Evolutionary conservation across 257 asterid species (phyloP).

Genomic region (Nicotiana tabacum): DNA sequence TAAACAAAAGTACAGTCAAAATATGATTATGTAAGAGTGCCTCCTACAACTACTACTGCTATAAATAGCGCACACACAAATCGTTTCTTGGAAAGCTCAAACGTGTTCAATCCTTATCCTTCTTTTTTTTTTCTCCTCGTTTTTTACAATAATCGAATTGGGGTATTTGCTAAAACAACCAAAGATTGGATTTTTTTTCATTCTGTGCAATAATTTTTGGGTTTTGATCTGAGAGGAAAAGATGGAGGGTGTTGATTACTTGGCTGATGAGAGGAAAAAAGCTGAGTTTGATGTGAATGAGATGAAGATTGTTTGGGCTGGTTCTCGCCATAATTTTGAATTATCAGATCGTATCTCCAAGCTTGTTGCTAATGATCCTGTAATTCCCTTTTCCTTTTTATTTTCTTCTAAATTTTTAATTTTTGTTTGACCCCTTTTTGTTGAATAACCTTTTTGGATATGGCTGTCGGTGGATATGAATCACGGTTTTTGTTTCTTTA

Average conservation of each 20-base stretch:
- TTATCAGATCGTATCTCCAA: constrained; percentile 87
- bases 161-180: not conserved
- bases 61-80: not conserved
- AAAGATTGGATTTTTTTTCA: not conserved
- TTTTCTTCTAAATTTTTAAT: not conserved
- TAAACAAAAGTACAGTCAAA: not conserved
- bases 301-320: constrained; percentile 97
- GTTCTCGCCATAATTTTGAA: constrained; percentile 61
- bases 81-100: not conserved
- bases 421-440: not conserved
- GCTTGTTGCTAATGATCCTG: constrained; percentile 95
- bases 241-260: constrained; percentile 67
- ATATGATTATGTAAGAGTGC: not conserved
- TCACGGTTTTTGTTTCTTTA: not conserved
- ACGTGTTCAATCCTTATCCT: constrained; percentile 2
- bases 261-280: constrained; percentile 80
- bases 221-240: not conserved
- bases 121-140: no score
- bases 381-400: constrained; percentile 12
- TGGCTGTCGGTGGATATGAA: not conserved
- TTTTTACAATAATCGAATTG: not conserved
- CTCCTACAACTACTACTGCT: not conserved
- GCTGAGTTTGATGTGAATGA: constrained; percentile 75
- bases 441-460: not conserved
- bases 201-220: not conserved